Evolutionary conservation across 306 rosid species (phyloP).

Genomic region (Quercus agrifolia): DNA sequence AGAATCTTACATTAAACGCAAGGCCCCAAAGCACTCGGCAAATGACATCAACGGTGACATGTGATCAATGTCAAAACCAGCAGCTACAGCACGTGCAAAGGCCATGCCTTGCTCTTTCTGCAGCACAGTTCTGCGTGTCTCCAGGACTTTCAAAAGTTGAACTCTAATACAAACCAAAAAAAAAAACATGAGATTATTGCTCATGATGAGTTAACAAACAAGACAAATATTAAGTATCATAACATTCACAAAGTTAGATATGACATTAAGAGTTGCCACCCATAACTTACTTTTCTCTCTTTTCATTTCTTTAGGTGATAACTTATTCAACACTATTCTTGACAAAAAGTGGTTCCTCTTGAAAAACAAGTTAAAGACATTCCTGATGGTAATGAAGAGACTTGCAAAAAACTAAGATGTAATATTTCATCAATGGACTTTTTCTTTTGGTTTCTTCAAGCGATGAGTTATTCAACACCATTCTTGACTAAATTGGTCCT

Average conservation of each 20-base stretch:
- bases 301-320: background rate
- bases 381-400: too few species aligned
- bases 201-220: background rate
- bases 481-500: background rate
- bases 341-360: background rate
- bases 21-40: slow-evolving; percentile 91
- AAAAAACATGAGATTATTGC: slow-evolving; percentile 10
- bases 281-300: background rate
- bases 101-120: slow-evolving; percentile 99
- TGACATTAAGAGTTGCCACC: background rate
- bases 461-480: background rate
- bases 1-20: slow-evolving; percentile 67
- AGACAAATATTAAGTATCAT: background rate
- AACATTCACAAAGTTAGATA: background rate
- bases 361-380: background rate
- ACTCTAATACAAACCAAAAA: slow-evolving; percentile 44
- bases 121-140: slow-evolving; percentile 78
- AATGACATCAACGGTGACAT: slow-evolving; percentile 74
- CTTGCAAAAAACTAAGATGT: too few species aligned
- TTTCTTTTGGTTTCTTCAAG: background rate
- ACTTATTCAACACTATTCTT: background rate
- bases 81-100: slow-evolving; percentile 98
- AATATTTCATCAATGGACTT: background rate
- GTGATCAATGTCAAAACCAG: slow-evolving; percentile 84
- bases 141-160: slow-evolving; percentile 93